Percentiles rank a stretch among this genome's conserved stretches.
phyloP scores from a whole-genome alignment of 2,329 filamentous ascomycete genomes.

The Fusarium hostae region DNA sequence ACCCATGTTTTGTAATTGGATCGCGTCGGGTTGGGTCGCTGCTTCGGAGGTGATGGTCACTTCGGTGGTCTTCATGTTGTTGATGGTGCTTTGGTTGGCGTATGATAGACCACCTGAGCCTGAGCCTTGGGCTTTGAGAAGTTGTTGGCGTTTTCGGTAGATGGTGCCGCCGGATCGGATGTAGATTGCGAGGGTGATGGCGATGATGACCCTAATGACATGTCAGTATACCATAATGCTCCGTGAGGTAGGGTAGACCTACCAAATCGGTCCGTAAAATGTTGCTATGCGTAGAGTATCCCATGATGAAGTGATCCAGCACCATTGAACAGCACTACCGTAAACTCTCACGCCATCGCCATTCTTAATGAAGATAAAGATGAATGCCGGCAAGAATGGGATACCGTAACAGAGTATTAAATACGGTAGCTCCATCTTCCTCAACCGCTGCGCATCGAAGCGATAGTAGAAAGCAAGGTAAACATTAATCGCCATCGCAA shows the following conservation, averaged over 20 bases:
- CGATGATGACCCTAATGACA: neutral
- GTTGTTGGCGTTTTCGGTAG: constrained; percentile 7
- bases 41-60: neutral
- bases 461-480: constrained; percentile 11
- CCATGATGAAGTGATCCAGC: neutral
- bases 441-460: neutral
- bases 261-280: constrained; percentile 10
- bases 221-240: accelerated
- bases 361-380: constrained; percentile 1
- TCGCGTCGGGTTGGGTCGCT: neutral
- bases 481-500: constrained; percentile 16
- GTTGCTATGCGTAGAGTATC: constrained; percentile 1
- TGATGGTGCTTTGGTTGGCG: neutral
- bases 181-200: constrained; percentile 3
- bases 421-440: neutral
- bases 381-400: neutral
- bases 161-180: neutral
- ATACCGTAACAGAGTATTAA: neutral
- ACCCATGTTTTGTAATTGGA: neutral
- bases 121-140: neutral
- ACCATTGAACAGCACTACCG: neutral
- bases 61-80: constrained; percentile 7
- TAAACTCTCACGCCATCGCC: neutral
- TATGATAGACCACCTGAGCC: neutral
- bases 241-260: accelerated